A percentile compares a stretch with the other conserved stretches of the same genome.
These are phyloP conservation scores for Shiraia bambusicola DNA, from an alignment of 2,329 filamentous ascomycete species.

Conservation along the genomic window DNA sequence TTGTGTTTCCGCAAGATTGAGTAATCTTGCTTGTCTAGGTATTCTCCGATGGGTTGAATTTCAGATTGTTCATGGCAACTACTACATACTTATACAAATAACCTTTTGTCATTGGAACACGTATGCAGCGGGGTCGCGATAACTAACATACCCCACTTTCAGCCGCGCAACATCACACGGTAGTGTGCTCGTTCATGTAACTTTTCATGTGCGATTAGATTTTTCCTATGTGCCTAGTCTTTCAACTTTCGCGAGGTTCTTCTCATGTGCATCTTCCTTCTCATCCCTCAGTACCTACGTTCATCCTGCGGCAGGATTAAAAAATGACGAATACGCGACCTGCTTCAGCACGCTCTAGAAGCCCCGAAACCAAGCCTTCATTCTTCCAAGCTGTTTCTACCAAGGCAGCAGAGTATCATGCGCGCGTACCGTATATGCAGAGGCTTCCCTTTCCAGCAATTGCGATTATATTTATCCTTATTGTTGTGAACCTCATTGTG, in stretches of 20 bases:
- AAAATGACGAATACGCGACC: slow-evolving; percentile 17
- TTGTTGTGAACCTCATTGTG: slow-evolving; percentile 57
- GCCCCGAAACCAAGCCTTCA: slow-evolving; percentile 19
- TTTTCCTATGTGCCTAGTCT: background rate
- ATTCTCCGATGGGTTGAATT: too few relatives aligned
- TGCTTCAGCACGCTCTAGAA: slow-evolving; percentile 9
- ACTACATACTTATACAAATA: background rate
- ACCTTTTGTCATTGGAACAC: slow-evolving; percentile 14
- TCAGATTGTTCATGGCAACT: too few relatives aligned
- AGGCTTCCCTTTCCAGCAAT: slow-evolving; percentile 59
- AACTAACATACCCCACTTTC: slow-evolving; percentile 23
- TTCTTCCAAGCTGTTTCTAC: slow-evolving; percentile 25
- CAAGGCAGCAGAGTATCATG: slow-evolving; percentile 51
- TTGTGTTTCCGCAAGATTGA: slow-evolving; percentile 67
- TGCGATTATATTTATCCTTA: slow-evolving; percentile 57
- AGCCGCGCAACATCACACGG: slow-evolving; percentile 17
- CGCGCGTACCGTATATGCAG: slow-evolving; percentile 56
- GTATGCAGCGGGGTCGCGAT: slow-evolving; percentile 19
- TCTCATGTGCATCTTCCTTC: background rate
- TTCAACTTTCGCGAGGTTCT: background rate
- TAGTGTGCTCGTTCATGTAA: slow-evolving; percentile 5
- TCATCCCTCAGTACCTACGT: background rate
- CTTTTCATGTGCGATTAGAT: background rate
- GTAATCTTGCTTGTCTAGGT: slow-evolving; percentile 21
- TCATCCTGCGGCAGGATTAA: background rate